Evolutionary conservation across 257 asterid genomes (phyloP), one percentile per base, ranked within the genome.

Genomic region (Gardenia jasminoides): DNA sequence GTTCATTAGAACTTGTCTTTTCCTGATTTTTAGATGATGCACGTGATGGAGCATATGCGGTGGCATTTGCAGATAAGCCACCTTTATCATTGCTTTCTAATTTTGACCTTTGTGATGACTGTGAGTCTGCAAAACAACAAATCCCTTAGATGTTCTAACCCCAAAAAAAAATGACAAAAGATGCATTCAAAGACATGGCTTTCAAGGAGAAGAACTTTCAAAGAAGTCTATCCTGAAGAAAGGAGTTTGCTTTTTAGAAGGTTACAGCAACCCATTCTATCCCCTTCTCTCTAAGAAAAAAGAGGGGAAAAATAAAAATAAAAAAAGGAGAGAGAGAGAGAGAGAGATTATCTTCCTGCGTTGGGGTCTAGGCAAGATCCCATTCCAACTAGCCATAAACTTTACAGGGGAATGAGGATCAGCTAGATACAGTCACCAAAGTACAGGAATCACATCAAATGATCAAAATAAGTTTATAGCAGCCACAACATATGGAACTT

Each of bases 21-120:
- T 87, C 96, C 76, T 73, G 94, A 77, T 82, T 85, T 86, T 87
- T 87, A 54, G 94, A 81, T 26, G 92, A 81, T 74, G 81, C 83
- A 69, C 26, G 85, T 56, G 90, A 78, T 50, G 91, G 92, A 83
- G 91, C 91, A 80, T 82, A 83, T 70, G 88, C 82, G 65, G 92
- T 76, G 77, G 93, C 94, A 83, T 88, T 82, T 77, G 92, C 83
- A 84, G 97, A 92, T 72, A 89, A 69, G 68, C 86, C 84, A 83
- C 74, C 87, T 78, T 75, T 88, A 77, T 88, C 91, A 87, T 83
- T 76, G 86, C 82, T 77, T 79, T 87, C 91, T 77, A 70, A 83
- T 78, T 88, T 83, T 70, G 56, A 76, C 82, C 80, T 84, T 72
- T 52, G 72, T 20, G 84, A 76, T 54, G 86, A 81, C 80, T 82